Evolutionary conservation across 306 rosid genomes (phyloP), one percentile per base, ranked within the genome.

Genomic region (Quercus robur): DNA sequence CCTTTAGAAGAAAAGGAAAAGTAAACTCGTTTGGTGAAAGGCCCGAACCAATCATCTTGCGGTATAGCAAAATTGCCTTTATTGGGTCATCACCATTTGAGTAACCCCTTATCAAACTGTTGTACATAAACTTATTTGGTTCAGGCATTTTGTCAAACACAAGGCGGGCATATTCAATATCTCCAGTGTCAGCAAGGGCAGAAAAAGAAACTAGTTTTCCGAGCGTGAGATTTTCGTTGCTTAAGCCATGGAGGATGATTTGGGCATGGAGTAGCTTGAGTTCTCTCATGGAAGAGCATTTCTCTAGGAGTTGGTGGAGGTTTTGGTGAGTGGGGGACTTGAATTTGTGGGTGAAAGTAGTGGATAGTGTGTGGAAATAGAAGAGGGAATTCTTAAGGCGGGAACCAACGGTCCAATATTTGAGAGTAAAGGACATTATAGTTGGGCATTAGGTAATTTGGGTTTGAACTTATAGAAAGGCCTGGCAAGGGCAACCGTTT

Each of bases 101-200:
- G 88, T 86, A 88, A n/a, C 87, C 89, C 81, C 82, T 89, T 28
- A 90, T 89, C 76, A 93, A 84, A 82, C 91, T 88, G 78, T 91
- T 91, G 85, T 84, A 91, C 91, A 90, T 91, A 75, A 86, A 93
- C 69, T 83, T 93, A 70, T 92, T 90, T 18, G 94, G 97, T 59
- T 87, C 81, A 9, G 64, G 57, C 68, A 80, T 78, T 54, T 80
- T 81, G 73, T 88, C 88, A 28, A 89, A 90, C 71, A 93, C 66
- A 6, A 75, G 82, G 38, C 84, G 89, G 14, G 92, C 92, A 10
- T 90, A 87, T 18, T 18, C 57, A 23, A 89, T 86, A 84, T 83
- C 70, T 1, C 94, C 89, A 0, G 81, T 4, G n/a, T 80, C 61
- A 12, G 81, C 56, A 46, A 72, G 28, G 11, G 91, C 78, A 51